Percentiles rank a stretch among this genome's conserved stretches.
Conservation (phyloP, 148 eudicot genomes). For the Amaranthus hypochondriacus region DNA sequence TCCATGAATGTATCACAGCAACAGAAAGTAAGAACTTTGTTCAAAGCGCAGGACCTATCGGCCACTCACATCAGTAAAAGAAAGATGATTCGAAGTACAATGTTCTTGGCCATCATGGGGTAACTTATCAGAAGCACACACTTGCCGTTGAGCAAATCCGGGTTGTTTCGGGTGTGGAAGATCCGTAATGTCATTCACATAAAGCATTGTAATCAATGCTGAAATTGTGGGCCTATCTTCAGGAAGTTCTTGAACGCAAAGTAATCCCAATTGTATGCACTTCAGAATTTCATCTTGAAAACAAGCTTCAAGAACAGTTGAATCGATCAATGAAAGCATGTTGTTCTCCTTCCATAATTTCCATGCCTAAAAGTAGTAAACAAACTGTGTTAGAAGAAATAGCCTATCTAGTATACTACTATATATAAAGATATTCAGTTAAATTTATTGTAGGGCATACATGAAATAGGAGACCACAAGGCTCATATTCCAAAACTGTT, state of each 20-base stretch:
- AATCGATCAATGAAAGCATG: constrained; percentile 24
- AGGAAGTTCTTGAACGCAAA: constrained; percentile 50
- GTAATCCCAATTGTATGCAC: constrained; percentile 39
- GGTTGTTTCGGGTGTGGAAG: constrained; percentile 32
- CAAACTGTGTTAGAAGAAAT: no score
- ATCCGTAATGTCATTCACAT: constrained; percentile 10
- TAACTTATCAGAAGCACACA: no score
- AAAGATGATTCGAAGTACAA: not conserved
- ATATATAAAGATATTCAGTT: no score
- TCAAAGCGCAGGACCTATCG: not conserved
- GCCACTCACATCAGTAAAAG: constrained; percentile 6
- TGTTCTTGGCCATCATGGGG: not conserved
- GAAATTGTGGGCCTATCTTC: constrained; percentile 38
- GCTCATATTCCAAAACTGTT: no score
- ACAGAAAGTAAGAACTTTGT: no score
- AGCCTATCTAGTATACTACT: no score
- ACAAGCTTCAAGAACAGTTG: constrained; percentile 3
- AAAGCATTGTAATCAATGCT: constrained; percentile 19
- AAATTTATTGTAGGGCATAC: not conserved
- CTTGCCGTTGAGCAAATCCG: constrained; percentile 19
- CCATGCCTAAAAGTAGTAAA: constrained; percentile 4
- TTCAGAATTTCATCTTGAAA: constrained; percentile 21
- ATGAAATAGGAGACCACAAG: not conserved
- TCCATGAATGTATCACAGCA: no score
- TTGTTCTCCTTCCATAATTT: constrained; percentile 38